Evolutionary conservation across 345 rosid genomes (phyloP).

Genomic region (Melaleuca quinquenervia): DNA sequence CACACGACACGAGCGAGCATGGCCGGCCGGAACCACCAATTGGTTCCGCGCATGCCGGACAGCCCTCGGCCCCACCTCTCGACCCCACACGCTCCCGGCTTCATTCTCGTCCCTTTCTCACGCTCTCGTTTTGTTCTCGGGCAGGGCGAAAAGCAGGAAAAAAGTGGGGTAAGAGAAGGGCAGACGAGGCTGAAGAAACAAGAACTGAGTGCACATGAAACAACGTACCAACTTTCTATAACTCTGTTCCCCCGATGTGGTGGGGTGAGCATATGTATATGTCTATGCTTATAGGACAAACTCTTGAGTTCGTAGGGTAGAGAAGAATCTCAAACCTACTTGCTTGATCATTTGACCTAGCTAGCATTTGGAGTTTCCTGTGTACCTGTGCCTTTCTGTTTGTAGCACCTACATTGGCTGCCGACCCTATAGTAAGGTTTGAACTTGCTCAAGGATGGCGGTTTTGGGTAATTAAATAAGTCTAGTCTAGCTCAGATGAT

Average conservation of each 20-base stretch:
- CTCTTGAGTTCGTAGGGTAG: neutral
- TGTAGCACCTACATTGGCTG: neutral
- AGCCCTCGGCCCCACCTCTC: constrained; percentile 24
- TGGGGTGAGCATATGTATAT: neutral
- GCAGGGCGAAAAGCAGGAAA: neutral
- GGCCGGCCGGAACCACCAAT: constrained; percentile 14
- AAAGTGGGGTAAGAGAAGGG: neutral
- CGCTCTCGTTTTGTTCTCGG: neutral
- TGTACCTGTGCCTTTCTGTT: neutral
- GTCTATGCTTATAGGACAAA: no score
- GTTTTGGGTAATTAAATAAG: no score
- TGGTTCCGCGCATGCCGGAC: constrained; percentile 34
- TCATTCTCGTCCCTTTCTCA: neutral
- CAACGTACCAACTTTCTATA: neutral
- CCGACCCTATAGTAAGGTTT: neutral
- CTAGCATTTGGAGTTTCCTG: neutral
- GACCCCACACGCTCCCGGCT: neutral
- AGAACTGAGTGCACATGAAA: neutral
- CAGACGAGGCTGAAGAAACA: neutral
- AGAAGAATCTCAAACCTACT: neutral
- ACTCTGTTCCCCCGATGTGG: neutral
- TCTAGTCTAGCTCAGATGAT: neutral
- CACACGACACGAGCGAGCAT: constrained; percentile 26
- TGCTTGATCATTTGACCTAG: neutral
- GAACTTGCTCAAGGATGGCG: neutral